Evolutionary conservation across 352 stramenopile genomes (phyloP).

Genomic region (Elongisporangium undulatum): DNA sequence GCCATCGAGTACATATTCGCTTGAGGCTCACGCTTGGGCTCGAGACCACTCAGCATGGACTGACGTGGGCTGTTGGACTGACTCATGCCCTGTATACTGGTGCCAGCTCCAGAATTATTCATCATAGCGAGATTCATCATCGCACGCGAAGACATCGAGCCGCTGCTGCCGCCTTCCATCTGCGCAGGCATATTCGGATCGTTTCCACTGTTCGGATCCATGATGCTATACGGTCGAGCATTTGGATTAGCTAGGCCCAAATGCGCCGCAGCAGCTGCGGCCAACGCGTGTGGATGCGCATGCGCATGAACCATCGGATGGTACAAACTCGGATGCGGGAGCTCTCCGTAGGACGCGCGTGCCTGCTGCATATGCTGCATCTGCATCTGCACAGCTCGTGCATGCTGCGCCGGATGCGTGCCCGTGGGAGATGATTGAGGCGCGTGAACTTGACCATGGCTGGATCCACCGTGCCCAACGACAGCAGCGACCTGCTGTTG

Average conservation of each 20-base stretch:
- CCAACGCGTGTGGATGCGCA: conserved; percentile 21
- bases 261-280: conserved; percentile 12
- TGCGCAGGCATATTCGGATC: conserved; percentile 9
- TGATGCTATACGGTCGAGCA: conserved; percentile 17
- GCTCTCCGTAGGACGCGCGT: conserved; percentile 32
- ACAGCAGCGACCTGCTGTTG: conserved; percentile 31
- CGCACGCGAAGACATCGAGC: conserved; percentile 25
- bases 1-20: not conserved
- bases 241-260: conserved; percentile 19
- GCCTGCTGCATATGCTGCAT: conserved; percentile 33
- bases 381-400: conserved; percentile 58
- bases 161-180: conserved; percentile 10
- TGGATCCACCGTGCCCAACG: conserved; percentile 13
- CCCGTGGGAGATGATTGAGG: conserved; percentile 30
- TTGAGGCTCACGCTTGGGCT: not conserved
- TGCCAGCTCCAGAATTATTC: conserved; percentile 21
- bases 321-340: conserved; percentile 47
- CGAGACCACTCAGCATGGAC: not conserved
- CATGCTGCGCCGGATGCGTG: conserved; percentile 22
- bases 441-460: conserved; percentile 19
- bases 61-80: conserved; percentile 19
- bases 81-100: conserved; percentile 3
- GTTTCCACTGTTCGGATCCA: conserved; percentile 12
- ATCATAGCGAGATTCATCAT: conserved; percentile 62
- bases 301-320: conserved; percentile 45